Evolutionary conservation across 2,329 filamentous ascomycete species (phyloP).

Genomic region (Aspergillus aculeatus): DNA sequence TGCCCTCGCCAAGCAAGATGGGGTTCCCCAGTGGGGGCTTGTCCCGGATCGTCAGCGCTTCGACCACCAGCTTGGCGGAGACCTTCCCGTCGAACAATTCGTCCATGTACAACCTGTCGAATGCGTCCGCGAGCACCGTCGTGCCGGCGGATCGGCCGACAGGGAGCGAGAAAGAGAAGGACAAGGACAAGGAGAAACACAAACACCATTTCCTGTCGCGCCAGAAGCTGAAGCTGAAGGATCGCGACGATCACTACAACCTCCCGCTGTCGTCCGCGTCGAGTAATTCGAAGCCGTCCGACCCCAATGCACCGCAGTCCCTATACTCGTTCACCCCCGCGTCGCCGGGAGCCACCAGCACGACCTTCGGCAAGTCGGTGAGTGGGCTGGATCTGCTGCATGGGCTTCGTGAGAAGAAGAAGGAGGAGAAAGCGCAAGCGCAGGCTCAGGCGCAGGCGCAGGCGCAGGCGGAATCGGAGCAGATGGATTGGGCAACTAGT

Average conservation of each 20-base stretch:
- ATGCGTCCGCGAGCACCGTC: conserved; percentile 61
- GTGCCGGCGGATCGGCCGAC: conserved; percentile 49
- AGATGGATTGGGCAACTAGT: conserved; percentile 34
- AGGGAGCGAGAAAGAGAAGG: conserved; percentile 42
- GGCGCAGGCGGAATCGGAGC: conserved; percentile 34
- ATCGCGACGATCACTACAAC: conserved; percentile 57
- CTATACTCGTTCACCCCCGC: conserved; percentile 66
- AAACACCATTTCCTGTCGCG: conserved; percentile 66
- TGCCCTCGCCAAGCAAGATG: conserved; percentile 61
- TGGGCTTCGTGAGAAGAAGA: conserved; percentile 77
- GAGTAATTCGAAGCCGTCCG: conserved; percentile 63
- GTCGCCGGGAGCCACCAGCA: conserved; percentile 58
- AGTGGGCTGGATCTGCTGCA: conserved; percentile 77
- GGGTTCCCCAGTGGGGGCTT: conserved; percentile 51
- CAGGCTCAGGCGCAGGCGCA: not conserved
- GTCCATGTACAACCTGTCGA: conserved; percentile 61
- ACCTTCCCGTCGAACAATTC: conserved; percentile 52
- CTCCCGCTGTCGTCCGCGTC: conserved; percentile 63
- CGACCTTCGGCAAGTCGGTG: conserved; percentile 74
- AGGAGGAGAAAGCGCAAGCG: conserved; percentile 60
- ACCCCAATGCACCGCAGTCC: conserved; percentile 62
- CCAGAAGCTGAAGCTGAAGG: conserved; percentile 64
- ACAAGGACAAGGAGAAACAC: conserved; percentile 46
- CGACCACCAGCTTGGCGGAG: conserved; percentile 60
- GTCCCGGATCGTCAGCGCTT: conserved; percentile 58